Evolutionary conservation across 1,284 basidiomycete species (phyloP).

Genomic region (Lentinula novae-zelandiae): DNA sequence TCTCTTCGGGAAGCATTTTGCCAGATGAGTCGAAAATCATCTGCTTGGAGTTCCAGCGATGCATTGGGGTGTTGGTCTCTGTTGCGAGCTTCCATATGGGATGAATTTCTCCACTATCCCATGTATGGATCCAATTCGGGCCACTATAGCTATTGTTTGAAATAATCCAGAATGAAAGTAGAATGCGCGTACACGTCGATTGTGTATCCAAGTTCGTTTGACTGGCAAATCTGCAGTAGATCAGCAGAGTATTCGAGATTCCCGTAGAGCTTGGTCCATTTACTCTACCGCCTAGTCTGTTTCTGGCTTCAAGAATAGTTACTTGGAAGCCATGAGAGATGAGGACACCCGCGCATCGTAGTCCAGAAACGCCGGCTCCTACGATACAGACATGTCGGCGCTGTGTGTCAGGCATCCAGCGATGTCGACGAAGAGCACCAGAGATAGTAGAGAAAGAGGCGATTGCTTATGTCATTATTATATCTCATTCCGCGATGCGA

Average conservation of each 20-base stretch:
- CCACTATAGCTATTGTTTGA: neutral
- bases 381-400: neutral
- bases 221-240: constrained; percentile 1
- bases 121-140: constrained; percentile 7
- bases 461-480: too few relatives aligned
- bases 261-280: neutral
- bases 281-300: constrained; percentile 8
- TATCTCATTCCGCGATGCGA: too few relatives aligned
- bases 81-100: constrained; percentile 1
- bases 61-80: constrained; percentile 1
- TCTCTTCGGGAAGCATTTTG: neutral
- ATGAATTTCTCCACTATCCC: constrained; percentile 5
- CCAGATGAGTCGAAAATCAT: constrained; percentile 3
- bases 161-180: neutral
- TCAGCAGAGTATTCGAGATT: neutral
- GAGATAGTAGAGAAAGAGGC: too few relatives aligned
- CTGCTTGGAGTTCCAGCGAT: constrained; percentile 6
- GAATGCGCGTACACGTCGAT: neutral
- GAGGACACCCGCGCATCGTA: constrained; percentile 4
- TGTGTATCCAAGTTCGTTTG: neutral
- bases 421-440: too few relatives aligned
- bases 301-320: constrained; percentile 1
- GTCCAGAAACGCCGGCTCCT: neutral
- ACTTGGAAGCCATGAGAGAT: constrained; percentile 2
- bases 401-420: neutral